Conservation (phyloP, 129 eudicot genomes). For the Lactuca sativa region DNA sequence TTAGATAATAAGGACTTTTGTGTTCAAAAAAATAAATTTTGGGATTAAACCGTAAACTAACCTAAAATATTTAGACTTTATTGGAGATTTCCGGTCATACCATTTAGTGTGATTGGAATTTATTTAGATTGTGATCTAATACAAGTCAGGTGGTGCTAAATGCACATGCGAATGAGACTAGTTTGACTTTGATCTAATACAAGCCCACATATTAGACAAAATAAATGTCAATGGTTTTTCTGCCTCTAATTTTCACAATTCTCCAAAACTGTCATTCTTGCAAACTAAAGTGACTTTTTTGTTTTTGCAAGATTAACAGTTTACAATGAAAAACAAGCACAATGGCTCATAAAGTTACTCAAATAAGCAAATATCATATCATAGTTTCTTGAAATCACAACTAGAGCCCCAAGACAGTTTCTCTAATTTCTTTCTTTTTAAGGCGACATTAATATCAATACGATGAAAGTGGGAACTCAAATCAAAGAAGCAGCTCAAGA, state of each 20-base stretch:
- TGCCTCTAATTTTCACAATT: too few relatives aligned
- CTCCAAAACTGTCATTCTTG: background rate
- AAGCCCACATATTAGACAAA: too few relatives aligned
- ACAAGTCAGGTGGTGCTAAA: too few relatives aligned
- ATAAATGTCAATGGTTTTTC: too few relatives aligned
- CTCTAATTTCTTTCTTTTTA: slow-evolving; percentile 10
- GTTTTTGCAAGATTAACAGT: too few relatives aligned
- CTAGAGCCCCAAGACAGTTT: background rate
- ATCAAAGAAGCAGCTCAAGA: background rate
- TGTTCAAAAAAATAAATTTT: too few relatives aligned
- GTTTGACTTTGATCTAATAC: too few relatives aligned
- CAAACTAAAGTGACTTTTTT: background rate
- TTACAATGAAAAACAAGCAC: background rate
- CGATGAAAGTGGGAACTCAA: background rate
- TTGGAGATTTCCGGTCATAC: too few relatives aligned
- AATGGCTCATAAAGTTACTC: background rate
- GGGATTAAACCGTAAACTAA: too few relatives aligned
- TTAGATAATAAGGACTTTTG: too few relatives aligned
- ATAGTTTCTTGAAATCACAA: background rate
- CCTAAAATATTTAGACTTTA: too few relatives aligned
- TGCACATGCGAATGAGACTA: too few relatives aligned
- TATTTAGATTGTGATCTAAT: background rate
- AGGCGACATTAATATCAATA: background rate
- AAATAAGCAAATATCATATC: background rate
- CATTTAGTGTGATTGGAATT: background rate